These are phyloP conservation scores for Tetrahymena thermophila DNA, from an alignment of 73 alveolate genomes.

Conservation along the genomic window DNA sequence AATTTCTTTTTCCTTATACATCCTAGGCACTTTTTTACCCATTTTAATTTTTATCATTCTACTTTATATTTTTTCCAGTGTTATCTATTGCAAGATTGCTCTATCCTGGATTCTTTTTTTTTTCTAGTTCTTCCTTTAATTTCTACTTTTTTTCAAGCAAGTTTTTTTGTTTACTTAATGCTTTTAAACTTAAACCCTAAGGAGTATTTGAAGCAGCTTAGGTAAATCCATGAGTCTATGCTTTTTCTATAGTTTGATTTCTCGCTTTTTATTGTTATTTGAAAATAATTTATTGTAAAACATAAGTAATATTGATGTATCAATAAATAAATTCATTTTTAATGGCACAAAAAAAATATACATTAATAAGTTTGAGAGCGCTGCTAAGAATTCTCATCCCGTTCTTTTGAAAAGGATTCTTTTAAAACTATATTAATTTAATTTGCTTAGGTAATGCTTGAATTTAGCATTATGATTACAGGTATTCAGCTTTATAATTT, in stretches of 20 bases:
- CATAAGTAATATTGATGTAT: too few species aligned
- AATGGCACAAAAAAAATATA: too few species aligned
- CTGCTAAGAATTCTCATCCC: not conserved
- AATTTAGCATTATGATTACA: not conserved
- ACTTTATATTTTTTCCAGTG: not conserved
- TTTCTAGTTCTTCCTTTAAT: not conserved
- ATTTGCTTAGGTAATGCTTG: not conserved
- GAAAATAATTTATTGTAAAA: not conserved
- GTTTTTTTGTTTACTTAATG: not conserved
- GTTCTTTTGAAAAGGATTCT: not conserved
- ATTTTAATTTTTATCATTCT: too few species aligned
- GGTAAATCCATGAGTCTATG: not conserved
- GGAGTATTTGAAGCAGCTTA: not conserved
- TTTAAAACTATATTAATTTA: not conserved
- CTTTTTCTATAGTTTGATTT: not conserved
- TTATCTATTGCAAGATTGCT: too few species aligned
- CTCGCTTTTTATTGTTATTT: not conserved
- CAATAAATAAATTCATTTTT: too few species aligned
- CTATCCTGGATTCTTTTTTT: not conserved
- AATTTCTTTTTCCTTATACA: not conserved
- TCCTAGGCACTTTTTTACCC: not conserved
- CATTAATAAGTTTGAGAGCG: not conserved
- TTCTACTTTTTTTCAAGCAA: not conserved
- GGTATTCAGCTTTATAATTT: not conserved
- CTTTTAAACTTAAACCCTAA: not conserved